Percentiles rank a stretch among this genome's conserved stretches.
Evolutionary conservation across 2,329 filamentous ascomycete species (phyloP).

Genomic region (Calonectria leucothoes): DNA sequence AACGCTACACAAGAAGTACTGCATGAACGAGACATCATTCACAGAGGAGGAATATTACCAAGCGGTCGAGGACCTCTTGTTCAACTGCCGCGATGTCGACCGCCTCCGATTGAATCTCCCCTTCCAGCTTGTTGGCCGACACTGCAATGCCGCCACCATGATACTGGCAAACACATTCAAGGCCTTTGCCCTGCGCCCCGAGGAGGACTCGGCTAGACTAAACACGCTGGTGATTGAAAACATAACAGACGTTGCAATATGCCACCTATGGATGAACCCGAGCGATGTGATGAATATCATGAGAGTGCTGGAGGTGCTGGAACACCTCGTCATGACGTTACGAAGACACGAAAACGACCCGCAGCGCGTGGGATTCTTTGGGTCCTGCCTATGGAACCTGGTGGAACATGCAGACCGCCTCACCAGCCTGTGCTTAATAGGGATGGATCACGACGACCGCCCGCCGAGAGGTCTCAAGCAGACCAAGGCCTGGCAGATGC

Average conservation of each 20-base stretch:
- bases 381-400: conserved; percentile 61
- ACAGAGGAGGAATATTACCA: conserved; percentile 60
- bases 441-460: conserved; percentile 55
- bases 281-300: conserved; percentile 63
- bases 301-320: conserved; percentile 52
- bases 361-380: conserved; percentile 51
- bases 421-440: conserved; percentile 60
- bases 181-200: conserved; percentile 57
- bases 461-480: conserved; percentile 51
- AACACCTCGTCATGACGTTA: conserved; percentile 59
- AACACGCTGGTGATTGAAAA: conserved; percentile 63
- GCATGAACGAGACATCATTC: conserved; percentile 61
- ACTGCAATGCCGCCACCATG: conserved; percentile 60
- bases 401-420: conserved; percentile 58
- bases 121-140: conserved; percentile 60
- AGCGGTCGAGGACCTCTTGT: conserved; percentile 55
- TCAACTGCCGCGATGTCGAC: conserved; percentile 56
- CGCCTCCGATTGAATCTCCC: conserved; percentile 63
- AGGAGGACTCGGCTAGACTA: conserved; percentile 56
- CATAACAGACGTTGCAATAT: conserved; percentile 59
- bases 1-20: conserved; percentile 57
- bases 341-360: conserved; percentile 56
- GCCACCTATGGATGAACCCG: conserved; percentile 62
- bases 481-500: conserved; percentile 50
- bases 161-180: conserved; percentile 65